Conservation (phyloP, 2,329 filamentous ascomycete species). For the Hypoxylon sp. region DNA sequence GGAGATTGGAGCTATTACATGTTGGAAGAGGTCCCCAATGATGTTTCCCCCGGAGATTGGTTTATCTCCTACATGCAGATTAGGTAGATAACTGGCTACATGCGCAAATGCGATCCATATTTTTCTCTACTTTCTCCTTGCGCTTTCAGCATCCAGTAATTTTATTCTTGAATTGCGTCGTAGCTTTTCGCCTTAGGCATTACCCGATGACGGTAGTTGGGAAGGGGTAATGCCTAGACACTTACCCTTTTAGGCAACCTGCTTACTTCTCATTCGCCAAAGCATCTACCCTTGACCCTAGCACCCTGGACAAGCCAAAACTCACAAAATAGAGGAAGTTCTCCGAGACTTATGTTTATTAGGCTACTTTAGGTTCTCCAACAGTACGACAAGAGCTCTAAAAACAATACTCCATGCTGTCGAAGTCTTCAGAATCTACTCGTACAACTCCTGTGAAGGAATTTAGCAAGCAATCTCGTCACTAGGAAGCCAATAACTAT, state of each 20-base stretch:
- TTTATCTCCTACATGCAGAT: no score
- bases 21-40: no score
- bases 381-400: not conserved
- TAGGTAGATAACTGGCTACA: no score
- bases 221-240: not conserved
- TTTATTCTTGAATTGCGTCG: not conserved
- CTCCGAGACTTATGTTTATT: not conserved
- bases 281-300: constrained; percentile 1
- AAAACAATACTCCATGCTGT: not conserved
- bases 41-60: no score
- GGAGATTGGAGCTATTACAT: no score
- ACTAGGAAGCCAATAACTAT: not conserved
- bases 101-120: no score
- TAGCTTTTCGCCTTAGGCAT: not conserved
- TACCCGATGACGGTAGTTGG: not conserved
- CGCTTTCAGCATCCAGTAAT: not conserved
- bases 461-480: not conserved
- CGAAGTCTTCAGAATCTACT: not conserved
- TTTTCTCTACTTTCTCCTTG: no score
- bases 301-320: not conserved
- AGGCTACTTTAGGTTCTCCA: not conserved
- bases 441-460: not conserved
- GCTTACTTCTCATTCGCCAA: constrained; percentile 23
- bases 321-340: not conserved
- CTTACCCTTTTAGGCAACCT: constrained; percentile 20